phyloP scores from a whole-genome alignment of 2,329 filamentous ascomycete genomes.

The Thelonectria discophora region DNA sequence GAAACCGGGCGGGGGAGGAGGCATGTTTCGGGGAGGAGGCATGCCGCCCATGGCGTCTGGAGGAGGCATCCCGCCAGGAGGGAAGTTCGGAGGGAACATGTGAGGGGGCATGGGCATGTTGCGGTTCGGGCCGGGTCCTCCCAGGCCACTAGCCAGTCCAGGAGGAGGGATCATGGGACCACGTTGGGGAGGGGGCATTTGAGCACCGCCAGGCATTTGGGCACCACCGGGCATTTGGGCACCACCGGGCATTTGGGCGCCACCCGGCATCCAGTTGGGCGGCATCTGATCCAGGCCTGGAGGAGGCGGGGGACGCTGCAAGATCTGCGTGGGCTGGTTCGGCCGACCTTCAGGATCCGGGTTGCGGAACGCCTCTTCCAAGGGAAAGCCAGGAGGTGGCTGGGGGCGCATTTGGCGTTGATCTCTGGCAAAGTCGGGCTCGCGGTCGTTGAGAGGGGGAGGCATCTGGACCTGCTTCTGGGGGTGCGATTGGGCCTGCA shows the following conservation, averaged over 20 bases:
- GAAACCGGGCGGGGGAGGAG: conserved; percentile 66
- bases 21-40: conserved; percentile 63
- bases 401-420: conserved; percentile 56
- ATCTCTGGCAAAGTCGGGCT: conserved; percentile 55
- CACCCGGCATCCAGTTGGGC: conserved; percentile 57
- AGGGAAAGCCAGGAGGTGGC: conserved; percentile 59
- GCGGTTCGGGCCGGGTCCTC: conserved; percentile 42
- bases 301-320: conserved; percentile 69
- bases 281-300: conserved; percentile 70
- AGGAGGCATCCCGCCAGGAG: conserved; percentile 57
- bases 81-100: conserved; percentile 71
- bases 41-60: conserved; percentile 60
- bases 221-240: conserved; percentile 46
- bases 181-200: conserved; percentile 53
- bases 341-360: conserved; percentile 57
- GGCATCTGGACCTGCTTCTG: conserved; percentile 40
- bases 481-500: conserved; percentile 54
- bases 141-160: conserved; percentile 53
- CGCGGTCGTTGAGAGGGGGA: conserved; percentile 58
- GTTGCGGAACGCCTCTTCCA: conserved; percentile 63
- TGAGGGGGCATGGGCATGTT: conserved; percentile 60
- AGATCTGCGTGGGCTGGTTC: conserved; percentile 69
- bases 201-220: conserved; percentile 49
- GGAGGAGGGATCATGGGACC: conserved; percentile 70
- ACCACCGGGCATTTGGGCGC: conserved; percentile 45